Evolutionary conservation across 202 grass and related monocot genomes (phyloP), one percentile per base, ranked within the genome.

Genomic region (Setaria italica): DNA sequence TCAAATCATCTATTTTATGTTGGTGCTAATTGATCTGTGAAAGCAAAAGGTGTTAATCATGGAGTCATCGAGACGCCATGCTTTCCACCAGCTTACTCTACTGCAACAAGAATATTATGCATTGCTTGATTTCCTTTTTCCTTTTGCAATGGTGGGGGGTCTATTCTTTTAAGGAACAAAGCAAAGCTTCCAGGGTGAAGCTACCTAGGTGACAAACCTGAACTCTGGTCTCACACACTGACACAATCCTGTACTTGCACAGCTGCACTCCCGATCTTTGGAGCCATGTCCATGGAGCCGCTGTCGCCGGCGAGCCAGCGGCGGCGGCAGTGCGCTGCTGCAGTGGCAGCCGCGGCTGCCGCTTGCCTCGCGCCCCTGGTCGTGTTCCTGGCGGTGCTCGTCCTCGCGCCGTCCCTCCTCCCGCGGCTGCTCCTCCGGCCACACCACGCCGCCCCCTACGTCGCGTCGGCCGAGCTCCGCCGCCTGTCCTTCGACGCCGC

Each of bases 141-240:
- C 48, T 75, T 87, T 69, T 19, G 59, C 68, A 53, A 53, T 87
- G 67, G 49, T 33, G 39, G 32, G 50, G 29, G 33, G 42, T 80
- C 67, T 79, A 78, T 87, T 83, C 80, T 79, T 90, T 86, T 59
- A 33, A 77, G 83, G 32, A 72, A 29, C 42, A 85, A 57, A 77
- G 73, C 60, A 82, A 82, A 57, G 43, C 72, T 37, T 43, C 42
- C 51, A 42, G 3, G 56, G 6, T 62, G 54, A 82, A 78, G 41
- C 25, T 62, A 34, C n/a, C 56, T 59, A 62, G 59, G 59, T 13
- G 57, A 62, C 56, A 20, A 62, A 2, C 57, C 58, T 48, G 1
- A 7, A 57, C 35, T 54, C 39, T 47, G 13, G 64, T 30, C 12
- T 42, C 53, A 25, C 58, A 33, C 41, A 20, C 53, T 39, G 32